phyloP scores from a whole-genome alignment of 1,284 basidiomycete species.

The Vanrija sp. region DNA sequence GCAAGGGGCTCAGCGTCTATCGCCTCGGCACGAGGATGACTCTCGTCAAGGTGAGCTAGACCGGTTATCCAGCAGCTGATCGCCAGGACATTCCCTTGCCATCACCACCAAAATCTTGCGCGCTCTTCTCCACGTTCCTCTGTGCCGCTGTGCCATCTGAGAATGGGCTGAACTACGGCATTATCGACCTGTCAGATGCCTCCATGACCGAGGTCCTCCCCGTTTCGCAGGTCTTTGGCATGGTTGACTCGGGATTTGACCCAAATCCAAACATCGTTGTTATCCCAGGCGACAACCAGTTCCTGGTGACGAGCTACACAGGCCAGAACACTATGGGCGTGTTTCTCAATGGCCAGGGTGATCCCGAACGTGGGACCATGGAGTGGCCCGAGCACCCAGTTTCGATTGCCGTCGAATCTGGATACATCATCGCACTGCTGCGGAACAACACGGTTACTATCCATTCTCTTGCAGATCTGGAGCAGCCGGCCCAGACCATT shows the following conservation, averaged over 20 bases:
- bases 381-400: constrained; percentile 76
- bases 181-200: constrained; percentile 68
- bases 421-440: constrained; percentile 71
- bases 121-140: constrained; percentile 62
- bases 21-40: constrained; percentile 60
- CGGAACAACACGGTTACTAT: constrained; percentile 74
- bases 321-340: constrained; percentile 71
- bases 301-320: constrained; percentile 56
- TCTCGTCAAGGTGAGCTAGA: constrained; percentile 57
- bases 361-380: constrained; percentile 81
- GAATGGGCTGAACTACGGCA: constrained; percentile 58
- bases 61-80: background rate
- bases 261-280: constrained; percentile 69
- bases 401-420: constrained; percentile 72
- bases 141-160: constrained; percentile 62
- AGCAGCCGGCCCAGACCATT: constrained; percentile 64
- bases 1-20: constrained; percentile 64
- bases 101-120: constrained; percentile 59
- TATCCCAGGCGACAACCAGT: constrained; percentile 67
- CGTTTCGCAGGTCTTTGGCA: constrained; percentile 62
- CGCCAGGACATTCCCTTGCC: constrained; percentile 75
- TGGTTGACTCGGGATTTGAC: constrained; percentile 32
- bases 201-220: constrained; percentile 69
- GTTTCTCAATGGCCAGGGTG: constrained; percentile 76
- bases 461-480: constrained; percentile 71